Percentiles rank a stretch among this genome's conserved stretches.
phyloP scores from a whole-genome alignment of 805 yeast genomes.

The Blastobotrys peoriensis region DNA sequence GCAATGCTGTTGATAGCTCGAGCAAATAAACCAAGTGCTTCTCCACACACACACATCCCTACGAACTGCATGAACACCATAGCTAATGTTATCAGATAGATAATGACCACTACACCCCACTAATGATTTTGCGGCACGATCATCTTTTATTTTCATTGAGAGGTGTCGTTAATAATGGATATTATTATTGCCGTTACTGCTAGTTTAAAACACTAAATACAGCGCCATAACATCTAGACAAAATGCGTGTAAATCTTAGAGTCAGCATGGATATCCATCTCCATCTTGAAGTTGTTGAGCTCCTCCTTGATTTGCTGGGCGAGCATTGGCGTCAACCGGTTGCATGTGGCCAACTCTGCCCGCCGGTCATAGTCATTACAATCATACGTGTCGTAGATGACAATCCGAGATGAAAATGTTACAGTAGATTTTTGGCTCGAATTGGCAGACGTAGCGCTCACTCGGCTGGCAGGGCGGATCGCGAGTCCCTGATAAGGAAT shows the following conservation, averaged over 20 bases:
- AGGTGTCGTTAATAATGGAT: too few relatives aligned
- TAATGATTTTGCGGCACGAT: too few relatives aligned
- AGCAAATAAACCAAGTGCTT: too few relatives aligned
- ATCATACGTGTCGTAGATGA: conserved; percentile 78
- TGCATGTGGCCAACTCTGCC: conserved; percentile 90
- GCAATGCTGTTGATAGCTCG: neutral
- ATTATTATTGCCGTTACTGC: too few relatives aligned
- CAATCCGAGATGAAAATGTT: conserved; percentile 72
- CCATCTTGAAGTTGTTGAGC: conserved; percentile 67
- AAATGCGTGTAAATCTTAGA: conserved; percentile 82
- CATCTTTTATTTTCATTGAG: too few relatives aligned
- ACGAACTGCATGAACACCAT: neutral
- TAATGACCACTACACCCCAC: too few relatives aligned
- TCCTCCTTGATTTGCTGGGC: conserved; percentile 86
- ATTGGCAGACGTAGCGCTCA: neutral
- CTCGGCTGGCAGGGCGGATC: neutral
- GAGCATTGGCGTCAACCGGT: conserved; percentile 76
- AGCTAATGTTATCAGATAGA: too few relatives aligned
- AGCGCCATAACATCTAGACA: conserved; percentile 37
- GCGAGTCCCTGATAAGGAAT: neutral
- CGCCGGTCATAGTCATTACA: conserved; percentile 85
- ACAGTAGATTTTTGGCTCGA: conserved; percentile 30
- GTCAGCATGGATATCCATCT: conserved; percentile 77
- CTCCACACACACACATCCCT: neutral
- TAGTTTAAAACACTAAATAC: neutral